These are phyloP conservation scores for Coemansia sp. DNA, from an alignment of 192 early-diverging fungal species.

Conservation along the genomic window DNA sequence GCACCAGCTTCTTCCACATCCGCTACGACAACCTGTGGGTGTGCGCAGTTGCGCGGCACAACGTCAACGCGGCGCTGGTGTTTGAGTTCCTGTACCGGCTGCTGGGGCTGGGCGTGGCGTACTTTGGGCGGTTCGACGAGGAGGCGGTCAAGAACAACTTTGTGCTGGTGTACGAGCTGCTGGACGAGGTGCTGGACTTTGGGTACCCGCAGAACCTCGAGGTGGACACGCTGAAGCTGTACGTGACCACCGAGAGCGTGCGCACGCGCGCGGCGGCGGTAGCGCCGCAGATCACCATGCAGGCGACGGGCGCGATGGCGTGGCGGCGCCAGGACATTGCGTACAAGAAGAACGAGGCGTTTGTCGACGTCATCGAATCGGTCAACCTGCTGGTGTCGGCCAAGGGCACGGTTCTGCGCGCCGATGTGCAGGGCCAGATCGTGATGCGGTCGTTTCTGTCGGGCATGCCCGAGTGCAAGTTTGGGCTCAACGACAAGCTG, in stretches of 20 bases:
- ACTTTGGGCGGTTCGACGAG: conserved; percentile 82
- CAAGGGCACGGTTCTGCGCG: conserved; percentile 82
- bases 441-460: conserved; percentile 94
- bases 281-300: conserved; percentile 81
- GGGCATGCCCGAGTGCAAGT: conserved; percentile 96
- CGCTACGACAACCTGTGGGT: conserved; percentile 95
- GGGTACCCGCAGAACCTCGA: conserved; percentile 87
- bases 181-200: conserved; percentile 85
- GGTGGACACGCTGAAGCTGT: conserved; percentile 77
- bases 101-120: conserved; percentile 66
- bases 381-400: conserved; percentile 88
- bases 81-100: conserved; percentile 77
- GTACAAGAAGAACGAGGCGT: conserved; percentile 98
- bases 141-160: conserved; percentile 83
- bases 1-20: conserved; percentile 93
- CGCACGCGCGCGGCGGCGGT: conserved; percentile 57
- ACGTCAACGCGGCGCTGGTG: conserved; percentile 74
- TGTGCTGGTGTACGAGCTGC: conserved; percentile 79
- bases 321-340: conserved; percentile 92
- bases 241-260: conserved; percentile 82
- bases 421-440: conserved; percentile 86
- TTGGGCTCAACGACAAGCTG: conserved; percentile 94
- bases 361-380: conserved; percentile 97
- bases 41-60: conserved; percentile 74
- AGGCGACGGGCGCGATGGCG: conserved; percentile 90